phyloP scores from a whole-genome alignment of 805 yeast species.

The Saturnispora sekii region DNA sequence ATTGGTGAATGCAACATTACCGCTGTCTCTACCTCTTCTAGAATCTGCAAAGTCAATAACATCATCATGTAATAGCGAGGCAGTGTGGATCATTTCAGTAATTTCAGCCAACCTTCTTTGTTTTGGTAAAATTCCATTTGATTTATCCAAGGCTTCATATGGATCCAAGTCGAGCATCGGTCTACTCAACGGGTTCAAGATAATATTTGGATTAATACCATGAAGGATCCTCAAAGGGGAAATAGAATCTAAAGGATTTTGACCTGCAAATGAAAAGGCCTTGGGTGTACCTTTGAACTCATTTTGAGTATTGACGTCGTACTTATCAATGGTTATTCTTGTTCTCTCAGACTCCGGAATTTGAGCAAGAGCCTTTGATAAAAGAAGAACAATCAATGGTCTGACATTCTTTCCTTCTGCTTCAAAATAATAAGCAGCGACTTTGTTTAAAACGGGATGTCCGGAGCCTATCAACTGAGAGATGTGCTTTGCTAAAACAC shows the following conservation, averaged over 20 bases:
- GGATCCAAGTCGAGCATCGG: conserved; percentile 68
- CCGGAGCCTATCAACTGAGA: conserved; percentile 85
- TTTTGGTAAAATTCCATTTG: conserved; percentile 81
- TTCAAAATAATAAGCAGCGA: conserved; percentile 90
- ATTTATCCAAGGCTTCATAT: conserved; percentile 35
- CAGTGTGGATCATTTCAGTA: conserved; percentile 97
- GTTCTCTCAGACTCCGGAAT: conserved; percentile 65
- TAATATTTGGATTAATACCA: conserved; percentile 80
- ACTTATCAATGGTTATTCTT: conserved; percentile 48
- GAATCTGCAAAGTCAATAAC: conserved; percentile 88
- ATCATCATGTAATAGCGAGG: conserved; percentile 90
- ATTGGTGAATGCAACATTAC: conserved; percentile 89
- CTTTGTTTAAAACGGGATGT: conserved; percentile 85
- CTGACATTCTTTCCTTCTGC: conserved; percentile 94
- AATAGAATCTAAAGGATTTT: conserved; percentile 51
- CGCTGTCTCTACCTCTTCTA: conserved; percentile 83
- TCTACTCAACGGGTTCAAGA: conserved; percentile 73
- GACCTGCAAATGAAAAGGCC: conserved; percentile 47
- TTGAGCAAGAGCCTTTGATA: conserved; percentile 69
- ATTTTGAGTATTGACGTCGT: conserved; percentile 59
- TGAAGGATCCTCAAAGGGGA: conserved; percentile 78
- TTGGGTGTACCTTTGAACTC: conserved; percentile 51
- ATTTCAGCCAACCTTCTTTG: conserved; percentile 95
- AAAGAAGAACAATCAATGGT: conserved; percentile 76
- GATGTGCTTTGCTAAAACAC: conserved; percentile 75